Conservation (phyloP, 371 early-diverging fungal species). For the Mucor piriformis region DNA sequence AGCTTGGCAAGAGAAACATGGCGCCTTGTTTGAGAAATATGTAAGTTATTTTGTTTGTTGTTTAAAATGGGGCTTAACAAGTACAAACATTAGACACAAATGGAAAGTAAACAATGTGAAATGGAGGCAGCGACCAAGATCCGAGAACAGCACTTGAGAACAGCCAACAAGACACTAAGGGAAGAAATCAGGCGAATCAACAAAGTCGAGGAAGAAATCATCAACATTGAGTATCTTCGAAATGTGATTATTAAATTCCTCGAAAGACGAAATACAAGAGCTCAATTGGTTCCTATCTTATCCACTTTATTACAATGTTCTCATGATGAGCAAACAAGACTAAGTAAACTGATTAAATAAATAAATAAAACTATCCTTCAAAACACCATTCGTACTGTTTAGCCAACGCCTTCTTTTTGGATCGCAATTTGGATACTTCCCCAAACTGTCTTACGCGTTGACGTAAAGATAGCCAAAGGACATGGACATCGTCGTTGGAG, state of each 20-base stretch:
- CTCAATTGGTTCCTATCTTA: slow-evolving; percentile 39
- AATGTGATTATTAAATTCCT: slow-evolving; percentile 82
- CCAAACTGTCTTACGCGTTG: slow-evolving; percentile 36
- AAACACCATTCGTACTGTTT: slow-evolving; percentile 49
- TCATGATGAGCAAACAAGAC: slow-evolving; percentile 30
- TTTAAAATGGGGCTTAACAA: not conserved
- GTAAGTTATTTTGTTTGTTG: slow-evolving; percentile 17
- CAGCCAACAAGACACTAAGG: slow-evolving; percentile 64
- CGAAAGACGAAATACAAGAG: slow-evolving; percentile 70
- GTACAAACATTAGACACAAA: not conserved
- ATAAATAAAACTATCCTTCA: slow-evolving; percentile 5
- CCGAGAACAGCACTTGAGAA: slow-evolving; percentile 61
- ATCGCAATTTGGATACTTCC: slow-evolving; percentile 31
- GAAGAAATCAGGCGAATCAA: slow-evolving; percentile 59
- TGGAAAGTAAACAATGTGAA: slow-evolving; percentile 27
- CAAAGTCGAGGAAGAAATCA: slow-evolving; percentile 32
- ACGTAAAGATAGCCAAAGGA: slow-evolving; percentile 40
- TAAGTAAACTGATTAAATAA: slow-evolving; percentile 12
- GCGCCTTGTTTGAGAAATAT: slow-evolving; percentile 13
- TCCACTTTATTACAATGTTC: slow-evolving; percentile 38
- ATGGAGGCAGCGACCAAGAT: slow-evolving; percentile 60
- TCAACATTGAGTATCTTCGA: slow-evolving; percentile 80
- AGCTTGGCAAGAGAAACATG: slow-evolving; percentile 30
- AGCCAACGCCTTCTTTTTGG: slow-evolving; percentile 36
- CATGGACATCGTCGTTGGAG: slow-evolving; percentile 39